Evolutionary conservation across 2,329 filamentous ascomycete species (phyloP).

Genomic region (Colletotrichum lupini): DNA sequence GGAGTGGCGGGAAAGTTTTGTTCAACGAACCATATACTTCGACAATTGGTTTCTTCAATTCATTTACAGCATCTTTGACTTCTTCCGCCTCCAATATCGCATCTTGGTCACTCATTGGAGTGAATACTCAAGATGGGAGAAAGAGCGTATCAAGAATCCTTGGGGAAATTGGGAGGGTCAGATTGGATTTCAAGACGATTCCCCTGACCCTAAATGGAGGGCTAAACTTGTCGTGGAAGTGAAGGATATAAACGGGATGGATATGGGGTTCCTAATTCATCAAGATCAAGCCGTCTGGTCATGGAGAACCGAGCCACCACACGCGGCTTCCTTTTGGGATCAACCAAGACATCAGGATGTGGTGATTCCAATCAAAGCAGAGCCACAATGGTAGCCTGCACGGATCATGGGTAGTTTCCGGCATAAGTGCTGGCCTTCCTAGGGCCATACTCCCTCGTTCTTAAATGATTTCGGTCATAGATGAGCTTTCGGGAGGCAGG

Average conservation of each 20-base stretch:
- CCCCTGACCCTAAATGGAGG: neutral
- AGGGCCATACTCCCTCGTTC: too few relatives aligned
- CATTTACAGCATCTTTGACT: neutral
- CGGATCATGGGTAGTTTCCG: too few relatives aligned
- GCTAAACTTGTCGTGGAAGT: neutral
- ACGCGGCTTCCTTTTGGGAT: neutral
- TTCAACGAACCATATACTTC: neutral
- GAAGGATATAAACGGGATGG: neutral
- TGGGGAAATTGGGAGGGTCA: neutral
- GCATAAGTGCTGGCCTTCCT: too few relatives aligned
- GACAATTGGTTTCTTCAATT: neutral
- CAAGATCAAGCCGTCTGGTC: neutral
- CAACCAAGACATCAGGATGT: neutral
- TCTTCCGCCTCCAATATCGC: neutral
- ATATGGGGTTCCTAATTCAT: neutral
- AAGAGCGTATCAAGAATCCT: neutral
- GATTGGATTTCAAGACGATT: neutral
- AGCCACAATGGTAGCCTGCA: too few relatives aligned
- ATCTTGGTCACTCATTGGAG: neutral
- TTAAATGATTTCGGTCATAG: too few relatives aligned
- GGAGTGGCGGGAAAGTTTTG: neutral
- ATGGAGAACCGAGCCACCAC: neutral
- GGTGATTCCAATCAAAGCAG: neutral
- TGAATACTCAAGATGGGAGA: neutral
- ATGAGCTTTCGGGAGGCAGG: too few relatives aligned